Base-by-base conservation (phyloP, 495 filamentous ascomycete species). In the Daldinia childiae region DNA sequence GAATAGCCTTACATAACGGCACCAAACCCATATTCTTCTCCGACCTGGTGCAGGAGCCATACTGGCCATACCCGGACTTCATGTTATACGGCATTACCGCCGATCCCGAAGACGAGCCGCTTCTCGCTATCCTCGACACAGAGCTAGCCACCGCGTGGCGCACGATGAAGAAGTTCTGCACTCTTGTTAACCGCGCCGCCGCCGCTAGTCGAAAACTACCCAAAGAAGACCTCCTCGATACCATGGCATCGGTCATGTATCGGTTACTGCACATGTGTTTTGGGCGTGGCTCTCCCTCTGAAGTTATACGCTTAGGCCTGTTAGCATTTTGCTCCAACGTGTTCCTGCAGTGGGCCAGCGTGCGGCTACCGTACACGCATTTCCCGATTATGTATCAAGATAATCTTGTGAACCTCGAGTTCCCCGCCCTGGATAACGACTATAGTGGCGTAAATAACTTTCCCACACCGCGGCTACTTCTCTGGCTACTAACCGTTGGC, bases 161-260 rank as follows among this genome's bases (percentile, higher is more conserved):
- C n/a, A 69, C 66, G 5, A 78, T 81, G 72, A 66, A 61, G 24
- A 60, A 68, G 26, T 86, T 86, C 68, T 76, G 76, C 66, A 34
- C 69, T 1, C 30, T 78, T 5, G 78, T 82, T 54, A 83, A 84
- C 74, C 69, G 66, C 5, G 79, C 79, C 14, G 68, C 61, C 4
- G 56, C 74, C 32, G 58, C 70, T 0, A 50, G 65, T 0, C 68
- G 55, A 24, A 64, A 63, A 7, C 69, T 86, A 5, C 41, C 78
- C 0, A 68, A 72, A 26, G 72, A 78, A 17, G 61, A 65, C 9
- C 69, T 83, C 27, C 58, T 81, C 3, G 71, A 79, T 14, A 77
- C 75, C 38, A 82, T 84, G 79, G 74, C 68, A 0, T 80, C 82
- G 0, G 77, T 82, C 51, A 79, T 78, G 66, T 86, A 85, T 69